These are phyloP conservation scores for Geoglossum glabrum DNA, from an alignment of 495 filamentous ascomycete genomes.

Conservation along the genomic window DNA sequence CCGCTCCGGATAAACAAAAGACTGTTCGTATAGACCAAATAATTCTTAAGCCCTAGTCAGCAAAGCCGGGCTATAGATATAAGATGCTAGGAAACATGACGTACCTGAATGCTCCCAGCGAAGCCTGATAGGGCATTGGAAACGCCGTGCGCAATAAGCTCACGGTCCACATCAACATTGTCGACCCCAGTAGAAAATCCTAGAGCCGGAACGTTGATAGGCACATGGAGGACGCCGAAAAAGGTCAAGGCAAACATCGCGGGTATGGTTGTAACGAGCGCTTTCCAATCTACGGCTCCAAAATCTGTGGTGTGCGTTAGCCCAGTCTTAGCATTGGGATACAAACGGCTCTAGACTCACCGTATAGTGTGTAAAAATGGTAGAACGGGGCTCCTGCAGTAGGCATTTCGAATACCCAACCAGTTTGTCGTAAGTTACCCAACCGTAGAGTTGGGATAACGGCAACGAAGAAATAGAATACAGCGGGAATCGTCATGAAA, in stretches of 20 bases:
- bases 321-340: conserved; percentile 8
- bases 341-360: conserved; percentile 25
- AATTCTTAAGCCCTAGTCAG: conserved; percentile 36
- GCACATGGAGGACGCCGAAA: conserved; percentile 91
- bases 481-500: conserved; percentile 55
- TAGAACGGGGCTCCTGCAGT: conserved; percentile 78
- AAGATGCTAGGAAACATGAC: neutral
- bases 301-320: conserved; percentile 34
- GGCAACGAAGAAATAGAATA: conserved; percentile 68
- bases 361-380: conserved; percentile 88
- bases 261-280: conserved; percentile 60
- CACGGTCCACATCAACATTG: conserved; percentile 72
- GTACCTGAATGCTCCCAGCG: conserved; percentile 67
- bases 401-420: conserved; percentile 83
- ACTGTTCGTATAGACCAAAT: conserved; percentile 91
- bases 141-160: conserved; percentile 80
- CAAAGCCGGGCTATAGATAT: neutral
- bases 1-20: conserved; percentile 86
- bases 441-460: conserved; percentile 42
- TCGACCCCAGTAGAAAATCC: conserved; percentile 80
- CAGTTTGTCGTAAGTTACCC: conserved; percentile 38
- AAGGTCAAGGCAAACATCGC: conserved; percentile 96
- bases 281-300: conserved; percentile 53
- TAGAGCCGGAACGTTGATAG: conserved; percentile 88
- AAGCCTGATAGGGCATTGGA: conserved; percentile 81